Conservation (phyloP, 2,329 filamentous ascomycete species). For the Xylariaceae sp. region DNA sequence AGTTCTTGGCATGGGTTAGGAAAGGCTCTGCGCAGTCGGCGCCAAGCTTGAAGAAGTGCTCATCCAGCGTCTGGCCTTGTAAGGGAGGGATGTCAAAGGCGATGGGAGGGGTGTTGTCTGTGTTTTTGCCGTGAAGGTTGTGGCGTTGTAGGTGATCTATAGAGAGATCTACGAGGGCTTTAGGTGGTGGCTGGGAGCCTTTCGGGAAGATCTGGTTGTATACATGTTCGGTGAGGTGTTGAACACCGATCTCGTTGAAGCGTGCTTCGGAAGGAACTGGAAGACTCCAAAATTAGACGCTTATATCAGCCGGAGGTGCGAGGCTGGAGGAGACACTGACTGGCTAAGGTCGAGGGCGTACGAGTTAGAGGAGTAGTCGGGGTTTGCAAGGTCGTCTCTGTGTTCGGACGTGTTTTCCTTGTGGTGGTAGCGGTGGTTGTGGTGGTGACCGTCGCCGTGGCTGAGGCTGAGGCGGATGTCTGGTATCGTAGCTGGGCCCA, state of each 20-base stretch:
- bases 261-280: conserved; percentile 57
- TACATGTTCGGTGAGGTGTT: conserved; percentile 83
- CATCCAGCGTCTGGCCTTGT: conserved; percentile 77
- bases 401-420: too few species aligned
- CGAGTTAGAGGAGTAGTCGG: conserved; percentile 2
- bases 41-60: conserved; percentile 89
- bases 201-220: conserved; percentile 77
- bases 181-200: conserved; percentile 52
- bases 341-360: conserved; percentile 31
- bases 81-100: conserved; percentile 80
- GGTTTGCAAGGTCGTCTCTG: too few species aligned
- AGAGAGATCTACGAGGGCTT: conserved; percentile 73
- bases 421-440: conserved; percentile 14
- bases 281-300: conserved; percentile 13
- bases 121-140: conserved; percentile 86
- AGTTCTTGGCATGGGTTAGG: conserved; percentile 68
- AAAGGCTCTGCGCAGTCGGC: conserved; percentile 85
- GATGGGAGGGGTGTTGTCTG: conserved; percentile 70
- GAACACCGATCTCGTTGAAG: conserved; percentile 90
- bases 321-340: conserved; percentile 31
- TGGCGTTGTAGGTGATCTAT: conserved; percentile 79
- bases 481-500: conserved; percentile 25
- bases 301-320: neutral
- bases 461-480: conserved; percentile 22
- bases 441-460: conserved; percentile 24